Conservation (phyloP, 2,329 filamentous ascomycete species). For the Dactylellina leptospora region DNA sequence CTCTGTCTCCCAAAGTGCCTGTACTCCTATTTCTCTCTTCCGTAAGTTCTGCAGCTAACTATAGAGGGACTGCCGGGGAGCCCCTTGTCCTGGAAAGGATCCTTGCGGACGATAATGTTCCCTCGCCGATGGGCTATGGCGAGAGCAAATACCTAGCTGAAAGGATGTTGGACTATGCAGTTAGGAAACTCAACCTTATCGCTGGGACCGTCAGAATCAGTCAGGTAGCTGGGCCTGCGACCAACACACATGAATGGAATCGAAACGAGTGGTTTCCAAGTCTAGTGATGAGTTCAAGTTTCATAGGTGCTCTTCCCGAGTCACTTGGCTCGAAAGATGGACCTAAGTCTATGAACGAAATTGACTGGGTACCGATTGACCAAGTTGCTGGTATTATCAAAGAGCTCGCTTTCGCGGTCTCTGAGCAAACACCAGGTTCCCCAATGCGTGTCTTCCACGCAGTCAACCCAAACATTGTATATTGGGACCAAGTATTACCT, state of each 20-base stretch:
- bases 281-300: constrained; percentile 65
- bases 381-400: not conserved
- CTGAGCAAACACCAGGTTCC: not conserved
- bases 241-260: constrained; percentile 67
- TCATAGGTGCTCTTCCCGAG: constrained; percentile 55
- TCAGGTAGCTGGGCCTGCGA: constrained; percentile 66
- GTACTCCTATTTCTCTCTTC: constrained; percentile 63
- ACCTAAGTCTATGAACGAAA: not conserved
- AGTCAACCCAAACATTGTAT: not conserved
- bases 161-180: constrained; percentile 64
- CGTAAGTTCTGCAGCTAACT: constrained; percentile 60
- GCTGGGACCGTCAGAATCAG: constrained; percentile 63
- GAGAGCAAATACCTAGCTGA: constrained; percentile 67
- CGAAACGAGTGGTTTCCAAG: constrained; percentile 65
- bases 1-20: constrained; percentile 24
- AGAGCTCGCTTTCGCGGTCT: not conserved
- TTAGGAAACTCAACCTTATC: constrained; percentile 63
- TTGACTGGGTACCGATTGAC: not conserved
- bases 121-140: constrained; percentile 64
- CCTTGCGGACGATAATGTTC: constrained; percentile 60
- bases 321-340: not conserved
- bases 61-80: constrained; percentile 54
- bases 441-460: not conserved
- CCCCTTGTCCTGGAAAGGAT: constrained; percentile 62
- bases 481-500: not conserved